phyloP scores from a whole-genome alignment of 2,329 filamentous ascomycete species.

The Curvularia hawaiiensis region DNA sequence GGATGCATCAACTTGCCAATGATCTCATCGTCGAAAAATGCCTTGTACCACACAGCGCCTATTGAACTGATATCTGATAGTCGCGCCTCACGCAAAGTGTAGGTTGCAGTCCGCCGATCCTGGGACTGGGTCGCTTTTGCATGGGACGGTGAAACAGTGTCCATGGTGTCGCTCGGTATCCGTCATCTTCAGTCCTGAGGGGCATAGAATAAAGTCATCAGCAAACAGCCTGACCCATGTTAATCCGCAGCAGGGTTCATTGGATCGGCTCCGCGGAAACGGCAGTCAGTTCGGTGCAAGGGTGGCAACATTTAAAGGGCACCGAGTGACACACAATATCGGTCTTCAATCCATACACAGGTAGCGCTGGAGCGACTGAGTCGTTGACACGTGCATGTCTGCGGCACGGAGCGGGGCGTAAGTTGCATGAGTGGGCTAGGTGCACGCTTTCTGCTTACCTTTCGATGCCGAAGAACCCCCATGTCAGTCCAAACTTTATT shows the following conservation, averaged over 20 bases:
- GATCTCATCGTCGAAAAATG: constrained; percentile 42
- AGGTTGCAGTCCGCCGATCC: background rate
- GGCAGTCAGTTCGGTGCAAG: background rate
- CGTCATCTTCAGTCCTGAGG: background rate
- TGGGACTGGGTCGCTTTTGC: background rate
- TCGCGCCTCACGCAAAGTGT: constrained; percentile 18
- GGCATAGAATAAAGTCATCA: background rate
- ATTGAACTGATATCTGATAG: constrained; percentile 28
- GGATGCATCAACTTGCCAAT: constrained; percentile 43
- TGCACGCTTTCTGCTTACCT: background rate
- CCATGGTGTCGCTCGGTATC: background rate
- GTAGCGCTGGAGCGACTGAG: background rate
- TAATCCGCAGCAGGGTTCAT: background rate
- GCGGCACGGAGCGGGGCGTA: background rate
- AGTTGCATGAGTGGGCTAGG: background rate
- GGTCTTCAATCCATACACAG: background rate
- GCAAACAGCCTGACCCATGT: background rate
- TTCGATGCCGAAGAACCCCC: background rate
- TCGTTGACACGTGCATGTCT: background rate
- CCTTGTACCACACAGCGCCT: constrained; percentile 30
- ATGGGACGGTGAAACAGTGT: background rate
- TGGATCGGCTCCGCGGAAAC: background rate
- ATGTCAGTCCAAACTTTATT: too few species aligned
- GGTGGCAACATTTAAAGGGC: background rate
- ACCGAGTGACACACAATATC: background rate